Base-by-base conservation (phyloP, 2,329 filamentous ascomycete genomes). In the Periconia sp. region DNA sequence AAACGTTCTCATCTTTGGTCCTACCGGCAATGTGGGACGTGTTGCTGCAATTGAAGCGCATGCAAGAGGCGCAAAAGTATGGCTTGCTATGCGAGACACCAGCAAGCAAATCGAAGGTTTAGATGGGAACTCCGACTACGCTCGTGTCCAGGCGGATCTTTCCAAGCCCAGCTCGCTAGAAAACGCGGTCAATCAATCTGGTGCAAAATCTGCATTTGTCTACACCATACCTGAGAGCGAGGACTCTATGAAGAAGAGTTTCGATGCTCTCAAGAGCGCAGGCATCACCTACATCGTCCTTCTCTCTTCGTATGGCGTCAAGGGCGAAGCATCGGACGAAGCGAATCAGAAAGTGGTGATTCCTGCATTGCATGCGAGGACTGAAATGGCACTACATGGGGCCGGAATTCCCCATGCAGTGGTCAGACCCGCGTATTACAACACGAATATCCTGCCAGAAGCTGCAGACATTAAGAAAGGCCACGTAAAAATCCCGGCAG, bases 151-250 rank as follows among this genome's bases (percentile, higher is more conserved):
- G 46, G 77, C 79, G 33, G 80, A 83, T 60, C 70, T 83, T 8
- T 63, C 64, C 2, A 54, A 78, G 0, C 75, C 79, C 0, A 71
- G 72, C 0, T 74, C 74, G 6, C 59, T 83, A 18, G 51, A 49
- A 2, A 59, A 60, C 0, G 81, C 80, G 0, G 74, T 81, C n/a
- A 48, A 63, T 27, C 61, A 60, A 30, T 71, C 78, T 0, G 71
- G 74, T 9, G 80, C 81, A 15, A 79, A 73, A 42, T 58, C 62
- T 8, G 81, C 80, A 0, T 83, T 82, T 67, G 69, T 82, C 45
- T 83, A 84, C 62, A 27, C 71, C 2, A 59, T 70, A 8, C 57
- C 64, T 17, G 17, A 30, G 1, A 33, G 20, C 17, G 33, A 42
- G 13, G 50, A 48, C 15, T 20, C n/a, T 37, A 48, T 52, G 37